Conservation (phyloP, 371 early-diverging fungal genomes). For the Dinochytrium kinnereticum region DNA sequence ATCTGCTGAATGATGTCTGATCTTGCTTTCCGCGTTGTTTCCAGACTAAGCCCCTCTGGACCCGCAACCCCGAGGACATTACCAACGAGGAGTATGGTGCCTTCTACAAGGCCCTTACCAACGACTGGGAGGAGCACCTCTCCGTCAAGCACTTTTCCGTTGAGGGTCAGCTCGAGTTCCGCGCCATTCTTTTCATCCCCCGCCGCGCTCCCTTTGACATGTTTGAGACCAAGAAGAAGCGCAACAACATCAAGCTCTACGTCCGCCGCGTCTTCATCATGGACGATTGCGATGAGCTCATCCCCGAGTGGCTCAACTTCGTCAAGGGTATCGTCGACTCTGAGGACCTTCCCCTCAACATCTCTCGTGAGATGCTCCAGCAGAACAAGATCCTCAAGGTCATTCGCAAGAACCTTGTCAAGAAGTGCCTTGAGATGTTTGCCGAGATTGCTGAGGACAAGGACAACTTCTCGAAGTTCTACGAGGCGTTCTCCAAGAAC, state of each 20-base stretch:
- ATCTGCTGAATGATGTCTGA: too few species aligned
- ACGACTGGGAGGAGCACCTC: conserved; percentile 96
- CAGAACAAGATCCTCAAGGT: conserved; percentile 95
- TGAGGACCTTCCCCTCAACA: conserved; percentile 96
- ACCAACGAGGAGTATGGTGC: conserved; percentile 86
- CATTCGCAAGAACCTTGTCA: conserved; percentile 90
- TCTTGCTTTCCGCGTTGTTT: conserved; percentile 35
- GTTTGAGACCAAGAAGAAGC: conserved; percentile 88
- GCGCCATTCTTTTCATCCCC: conserved; percentile 90
- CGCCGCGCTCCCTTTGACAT: conserved; percentile 89
- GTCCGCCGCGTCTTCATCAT: conserved; percentile 97
- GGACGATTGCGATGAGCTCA: conserved; percentile 93
- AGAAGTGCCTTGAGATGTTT: conserved; percentile 94
- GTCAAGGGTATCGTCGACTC: conserved; percentile 91
- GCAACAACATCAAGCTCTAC: conserved; percentile 95
- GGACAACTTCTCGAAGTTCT: conserved; percentile 92
- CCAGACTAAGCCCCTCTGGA: conserved; percentile 92
- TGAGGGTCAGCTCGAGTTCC: conserved; percentile 94
- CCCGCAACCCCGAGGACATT: conserved; percentile 89
- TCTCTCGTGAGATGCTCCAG: conserved; percentile 96
- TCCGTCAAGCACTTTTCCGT: conserved; percentile 92
- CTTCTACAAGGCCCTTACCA: conserved; percentile 94
- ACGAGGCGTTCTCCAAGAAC: conserved; percentile 91
- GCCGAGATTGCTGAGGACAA: conserved; percentile 85
- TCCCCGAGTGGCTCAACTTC: conserved; percentile 83